A percentile compares a stretch with the other conserved stretches of the same genome.
These are phyloP conservation scores for Krasilnikovozyma curviuscula DNA, from an alignment of 768 basidiomycete genomes.

Conservation along the genomic window DNA sequence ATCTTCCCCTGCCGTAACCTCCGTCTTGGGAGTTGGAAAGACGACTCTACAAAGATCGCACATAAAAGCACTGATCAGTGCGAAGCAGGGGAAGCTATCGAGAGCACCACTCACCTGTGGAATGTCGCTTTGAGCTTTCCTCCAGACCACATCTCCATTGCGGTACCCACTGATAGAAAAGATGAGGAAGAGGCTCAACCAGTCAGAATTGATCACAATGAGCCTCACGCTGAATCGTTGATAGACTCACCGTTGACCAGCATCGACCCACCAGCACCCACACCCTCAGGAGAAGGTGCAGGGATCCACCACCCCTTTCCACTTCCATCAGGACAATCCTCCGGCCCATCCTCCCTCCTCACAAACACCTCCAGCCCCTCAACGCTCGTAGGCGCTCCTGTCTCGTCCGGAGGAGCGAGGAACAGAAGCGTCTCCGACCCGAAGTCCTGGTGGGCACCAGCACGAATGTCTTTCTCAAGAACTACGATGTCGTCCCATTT, in stretches of 20 bases:
- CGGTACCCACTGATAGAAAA: no score
- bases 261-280: background rate
- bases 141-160: conserved; percentile 1
- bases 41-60: no score
- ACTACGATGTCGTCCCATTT: background rate
- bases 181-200: no score
- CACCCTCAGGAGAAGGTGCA: background rate
- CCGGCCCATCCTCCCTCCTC: background rate
- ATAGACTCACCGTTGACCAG: conserved; percentile 4
- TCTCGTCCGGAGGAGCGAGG: background rate
- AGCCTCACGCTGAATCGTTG: no score
- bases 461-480: background rate
- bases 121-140: background rate
- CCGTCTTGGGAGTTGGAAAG: background rate
- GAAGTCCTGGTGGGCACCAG: conserved; percentile 1
- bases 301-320: conserved; percentile 1
- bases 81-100: no score
- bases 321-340: background rate
- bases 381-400: background rate
- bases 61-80: no score
- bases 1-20: no score
- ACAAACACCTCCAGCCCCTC: conserved; percentile 3
- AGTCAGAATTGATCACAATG: no score
- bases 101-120: no score
- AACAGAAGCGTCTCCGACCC: background rate